Evolutionary conservation across 768 basidiomycete genomes (phyloP).

Genomic region (Agaricus sinodeliciosus): DNA sequence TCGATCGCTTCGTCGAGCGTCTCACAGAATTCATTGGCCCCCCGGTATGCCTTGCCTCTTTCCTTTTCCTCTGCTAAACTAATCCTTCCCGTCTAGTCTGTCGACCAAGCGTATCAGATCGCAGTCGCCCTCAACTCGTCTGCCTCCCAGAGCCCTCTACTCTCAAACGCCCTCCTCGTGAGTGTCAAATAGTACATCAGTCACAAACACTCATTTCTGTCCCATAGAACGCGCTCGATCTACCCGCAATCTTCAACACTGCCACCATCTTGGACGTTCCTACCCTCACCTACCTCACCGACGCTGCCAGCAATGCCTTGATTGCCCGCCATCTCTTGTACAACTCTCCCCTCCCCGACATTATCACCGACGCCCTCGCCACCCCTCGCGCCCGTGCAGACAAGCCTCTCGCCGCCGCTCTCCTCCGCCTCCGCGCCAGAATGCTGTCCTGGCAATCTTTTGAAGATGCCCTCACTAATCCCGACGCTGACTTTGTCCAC

Average conservation of each 20-base stretch:
- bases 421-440: constrained; percentile 40
- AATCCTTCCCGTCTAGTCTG: constrained; percentile 26
- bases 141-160: constrained; percentile 59
- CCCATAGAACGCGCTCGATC: constrained; percentile 50
- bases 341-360: constrained; percentile 33
- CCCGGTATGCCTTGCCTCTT: constrained; percentile 38
- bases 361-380: constrained; percentile 30
- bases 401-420: constrained; percentile 26
- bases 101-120: constrained; percentile 51
- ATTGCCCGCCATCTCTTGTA: constrained; percentile 48
- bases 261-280: constrained; percentile 41
- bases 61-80: not conserved
- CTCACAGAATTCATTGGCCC: constrained; percentile 49
- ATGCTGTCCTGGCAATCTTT: constrained; percentile 55
- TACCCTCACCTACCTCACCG: constrained; percentile 49
- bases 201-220: not conserved
- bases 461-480: constrained; percentile 52
- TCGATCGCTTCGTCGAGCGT: constrained; percentile 49
- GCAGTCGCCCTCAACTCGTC: constrained; percentile 57
- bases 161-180: constrained; percentile 42
- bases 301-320: constrained; percentile 60
- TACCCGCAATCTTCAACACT: constrained; percentile 47
- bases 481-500: constrained; percentile 40
- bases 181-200: constrained; percentile 13
- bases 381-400: constrained; percentile 29